Percentiles rank a stretch among this genome's conserved stretches.
phyloP scores from a whole-genome alignment of 2,329 filamentous ascomycete species.

The Sclerotiophoma versabilis region DNA sequence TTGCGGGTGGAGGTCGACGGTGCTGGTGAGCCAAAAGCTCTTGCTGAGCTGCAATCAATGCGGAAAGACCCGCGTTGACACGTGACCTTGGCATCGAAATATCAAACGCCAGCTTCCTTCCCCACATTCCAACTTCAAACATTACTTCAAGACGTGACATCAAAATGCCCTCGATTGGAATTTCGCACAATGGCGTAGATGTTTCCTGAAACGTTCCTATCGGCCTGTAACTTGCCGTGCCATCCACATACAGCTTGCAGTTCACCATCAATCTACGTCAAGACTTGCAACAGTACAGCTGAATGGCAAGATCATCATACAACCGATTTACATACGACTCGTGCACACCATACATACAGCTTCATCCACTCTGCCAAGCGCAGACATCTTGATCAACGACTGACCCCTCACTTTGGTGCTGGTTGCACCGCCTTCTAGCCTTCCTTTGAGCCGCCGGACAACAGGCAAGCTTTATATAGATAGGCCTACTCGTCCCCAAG shows the following conservation, averaged over 20 bases:
- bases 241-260: no score
- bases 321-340: no score
- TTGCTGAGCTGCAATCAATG: constrained; percentile 22
- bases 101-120: not conserved
- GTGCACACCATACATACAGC: not conserved
- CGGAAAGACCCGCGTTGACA: constrained; percentile 34
- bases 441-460: constrained; percentile 34
- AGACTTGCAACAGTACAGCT: no score
- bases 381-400: not conserved
- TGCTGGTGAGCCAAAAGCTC: constrained; percentile 43
- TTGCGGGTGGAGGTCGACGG: constrained; percentile 35
- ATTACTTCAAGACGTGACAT: not conserved
- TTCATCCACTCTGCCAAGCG: not conserved
- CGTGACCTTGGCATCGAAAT: constrained; percentile 28
- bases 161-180: not conserved
- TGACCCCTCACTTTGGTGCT: constrained; percentile 8
- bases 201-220: no score
- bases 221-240: no score
- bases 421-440: constrained; percentile 16
- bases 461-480: constrained; percentile 2
- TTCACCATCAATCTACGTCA: no score
- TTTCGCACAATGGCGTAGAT: no score
- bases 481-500: no score
- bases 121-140: constrained; percentile 1
- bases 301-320: no score